Evolutionary conservation across 257 asterid genomes (phyloP), one percentile per base, ranked within the genome.

Genomic region (Penstemon eatonii): DNA sequence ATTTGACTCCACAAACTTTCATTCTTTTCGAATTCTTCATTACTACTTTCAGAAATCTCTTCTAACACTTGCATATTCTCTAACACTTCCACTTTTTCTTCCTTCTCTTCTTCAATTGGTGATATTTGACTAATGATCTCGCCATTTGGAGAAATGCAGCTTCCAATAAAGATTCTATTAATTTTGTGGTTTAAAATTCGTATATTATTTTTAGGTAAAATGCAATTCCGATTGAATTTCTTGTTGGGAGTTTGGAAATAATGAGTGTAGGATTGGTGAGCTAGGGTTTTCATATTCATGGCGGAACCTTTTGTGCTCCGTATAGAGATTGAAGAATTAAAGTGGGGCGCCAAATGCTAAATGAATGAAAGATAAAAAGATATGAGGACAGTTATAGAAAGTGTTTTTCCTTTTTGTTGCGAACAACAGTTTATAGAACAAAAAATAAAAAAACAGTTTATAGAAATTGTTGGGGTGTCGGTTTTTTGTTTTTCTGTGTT

Each of bases 1-100:
- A 90, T 79, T 78, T 92, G 98, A 66, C 42, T 75, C 93, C 85
- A 80, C 73, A 92, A 65, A 62, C 85, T 79, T 62, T 84, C 97
- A 52, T 77, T 76, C 19, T 71, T 87, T 13, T 95, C 68, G 19
- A 86, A 78, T n/a, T 79, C 89, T 41, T 77, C 82, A 18, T 11
- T 57, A 7, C 70, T 56, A 18, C 72, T 63, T 25, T 41, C 80
- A 52, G 77, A 43, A 57, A 49, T 54, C 51, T 69, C 79, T 37
- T 52, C 81, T 0, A 39, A 18, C 19, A 10, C 25, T 47, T 56
- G 64, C 66, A 74, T 25, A 54, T 70, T 54, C 76, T 76, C 86
- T 18, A 67, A 80, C n/a, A 18, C 75, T 10, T 46, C 56, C 8
- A 54, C 13, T 19, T 38, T 62, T 54, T 76, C 83, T 54, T 52